phyloP scores from a whole-genome alignment of 2,329 filamentous ascomycete species.

The Botrytis deweyae region DNA sequence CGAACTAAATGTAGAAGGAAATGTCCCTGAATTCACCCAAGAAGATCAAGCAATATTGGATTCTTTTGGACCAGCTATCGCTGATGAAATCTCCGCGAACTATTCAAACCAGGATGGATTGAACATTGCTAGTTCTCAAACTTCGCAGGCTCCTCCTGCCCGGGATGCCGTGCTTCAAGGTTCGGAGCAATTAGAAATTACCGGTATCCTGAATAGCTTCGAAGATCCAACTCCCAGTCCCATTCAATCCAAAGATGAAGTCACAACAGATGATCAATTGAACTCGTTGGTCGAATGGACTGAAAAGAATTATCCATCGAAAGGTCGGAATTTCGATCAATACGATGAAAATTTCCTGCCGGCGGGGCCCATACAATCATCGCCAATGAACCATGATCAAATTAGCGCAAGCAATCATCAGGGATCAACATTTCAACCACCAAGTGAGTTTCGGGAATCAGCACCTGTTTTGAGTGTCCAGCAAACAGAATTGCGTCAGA shows the following conservation, averaged over 20 bases:
- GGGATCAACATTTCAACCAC: neutral
- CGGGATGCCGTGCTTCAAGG: neutral
- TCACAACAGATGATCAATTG: neutral
- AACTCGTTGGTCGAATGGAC: neutral
- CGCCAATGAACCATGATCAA: neutral
- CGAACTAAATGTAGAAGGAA: neutral
- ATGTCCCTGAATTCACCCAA: neutral
- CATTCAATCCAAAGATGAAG: too few species aligned
- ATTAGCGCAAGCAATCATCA: neutral
- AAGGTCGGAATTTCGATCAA: neutral
- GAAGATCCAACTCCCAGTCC: neutral
- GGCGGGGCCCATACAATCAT: too few species aligned
- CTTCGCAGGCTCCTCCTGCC: neutral
- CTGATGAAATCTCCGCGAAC: neutral
- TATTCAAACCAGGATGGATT: neutral
- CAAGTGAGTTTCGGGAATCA: fast-evolving
- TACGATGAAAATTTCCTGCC: neutral
- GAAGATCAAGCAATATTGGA: neutral
- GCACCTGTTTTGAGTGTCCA: fast-evolving
- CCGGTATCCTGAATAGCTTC: fast-evolving
- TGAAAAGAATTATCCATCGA: neutral
- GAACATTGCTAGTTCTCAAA: too few species aligned
- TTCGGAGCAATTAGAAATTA: too few species aligned
- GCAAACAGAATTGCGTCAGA: fast-evolving
- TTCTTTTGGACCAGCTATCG: neutral